Percentiles rank a stretch among this genome's conserved stretches.
These are phyloP conservation scores for Luzula sylvatica DNA, from an alignment of 176 grass and related monocot genomes.

Conservation along the genomic window DNA sequence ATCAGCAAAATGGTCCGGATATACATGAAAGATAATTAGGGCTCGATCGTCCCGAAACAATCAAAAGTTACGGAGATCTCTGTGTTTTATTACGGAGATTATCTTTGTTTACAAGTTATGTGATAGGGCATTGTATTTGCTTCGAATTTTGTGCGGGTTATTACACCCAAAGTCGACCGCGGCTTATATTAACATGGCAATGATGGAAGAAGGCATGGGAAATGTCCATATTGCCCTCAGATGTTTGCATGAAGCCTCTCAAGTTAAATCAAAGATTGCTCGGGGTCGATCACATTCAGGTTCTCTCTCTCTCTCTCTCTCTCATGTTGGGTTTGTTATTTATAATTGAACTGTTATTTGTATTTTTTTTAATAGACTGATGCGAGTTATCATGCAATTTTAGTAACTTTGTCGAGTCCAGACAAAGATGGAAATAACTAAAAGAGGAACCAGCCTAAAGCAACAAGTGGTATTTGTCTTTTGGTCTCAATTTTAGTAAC, in stretches of 20 bases:
- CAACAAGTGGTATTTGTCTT: too few species aligned
- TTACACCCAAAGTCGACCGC: constrained; percentile 99
- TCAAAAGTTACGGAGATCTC: constrained; percentile 99
- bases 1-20: constrained; percentile 96
- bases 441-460: too few species aligned
- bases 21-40: constrained; percentile 98
- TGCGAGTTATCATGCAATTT: constrained; percentile 99
- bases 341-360: too few species aligned
- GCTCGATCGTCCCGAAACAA: constrained; percentile 98
- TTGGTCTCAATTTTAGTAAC: too few species aligned
- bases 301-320: constrained; percentile 24
- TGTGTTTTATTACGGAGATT: constrained; percentile 83
- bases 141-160: constrained; percentile 88
- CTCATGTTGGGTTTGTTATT: not conserved
- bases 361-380: constrained; percentile 64
- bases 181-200: constrained; percentile 99
- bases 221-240: constrained; percentile 97
- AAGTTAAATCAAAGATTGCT: constrained; percentile 98
- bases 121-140: constrained; percentile 92
- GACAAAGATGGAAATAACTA: too few species aligned
- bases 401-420: constrained; percentile 94
- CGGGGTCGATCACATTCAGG: constrained; percentile 98
- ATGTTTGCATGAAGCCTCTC: constrained; percentile 94
- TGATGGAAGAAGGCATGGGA: constrained; percentile 99
- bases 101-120: constrained; percentile 40